Evolutionary conservation across 306 rosid species (phyloP), one percentile per base, ranked within the genome.

Genomic region (Cucurbita moschata): DNA sequence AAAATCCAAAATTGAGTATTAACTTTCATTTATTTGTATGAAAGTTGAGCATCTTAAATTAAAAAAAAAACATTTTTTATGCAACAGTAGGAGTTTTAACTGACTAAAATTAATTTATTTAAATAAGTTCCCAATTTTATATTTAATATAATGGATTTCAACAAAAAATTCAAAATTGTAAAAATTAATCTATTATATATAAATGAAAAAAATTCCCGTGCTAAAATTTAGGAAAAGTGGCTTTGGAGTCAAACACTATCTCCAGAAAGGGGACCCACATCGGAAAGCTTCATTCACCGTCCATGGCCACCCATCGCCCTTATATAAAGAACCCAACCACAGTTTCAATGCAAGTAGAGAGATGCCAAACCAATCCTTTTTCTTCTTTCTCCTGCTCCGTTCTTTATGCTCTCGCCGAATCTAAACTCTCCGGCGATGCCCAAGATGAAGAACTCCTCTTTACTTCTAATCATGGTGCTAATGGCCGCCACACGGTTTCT

Each of bases 331-430:
- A 5, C 12, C 13, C 53, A 50, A 74, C 64, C 30, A 43, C 30
- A 76, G 55, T 79, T 81, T 75, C 16, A 56, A 16, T 52, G 72
- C 72, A 54, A 72, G 75, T 30, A 44, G 55, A 68, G 52, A 84
- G 96, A 87, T 91, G 88, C 93, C 81, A 83, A 77, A 50, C 84
- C 14, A 30, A 30, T 30, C 35, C 35, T 30, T 30, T 30, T 2
- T 3, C 35, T 3, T 3, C 35, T 30, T 30, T 30, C 35, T 30
- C 35, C 35, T 30, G 35, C 35, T 30, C 35, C 35, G 0, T 30
- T 30, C 35, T 30, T 30, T 30, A 2, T 30, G 35, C 35, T 30
- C 0, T 30, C 46, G 62, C 53, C 47, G 60, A 77, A 71, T 71
- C 75, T 79, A 58, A 5, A 21, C 2, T 19, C 56, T 6, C 55